A percentile compares a stretch with the other conserved stretches of the same genome.
These are phyloP conservation scores for Fusarium sp. DNA, from an alignment of 2,329 filamentous ascomycete genomes.

Conservation along the genomic window DNA sequence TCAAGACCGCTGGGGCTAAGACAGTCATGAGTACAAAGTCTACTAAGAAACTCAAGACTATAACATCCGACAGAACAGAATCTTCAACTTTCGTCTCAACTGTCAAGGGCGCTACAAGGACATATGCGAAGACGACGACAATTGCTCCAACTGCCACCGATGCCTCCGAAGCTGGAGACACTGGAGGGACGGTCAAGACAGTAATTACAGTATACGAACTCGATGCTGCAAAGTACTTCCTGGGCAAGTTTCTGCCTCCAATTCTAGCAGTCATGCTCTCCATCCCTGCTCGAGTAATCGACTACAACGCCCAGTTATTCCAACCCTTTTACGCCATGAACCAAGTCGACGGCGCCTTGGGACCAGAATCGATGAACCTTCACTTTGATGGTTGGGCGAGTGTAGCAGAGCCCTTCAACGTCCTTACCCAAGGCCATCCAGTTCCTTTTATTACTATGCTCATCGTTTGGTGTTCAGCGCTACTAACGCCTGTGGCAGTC, in stretches of 20 bases:
- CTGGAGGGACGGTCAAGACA: conserved; percentile 22
- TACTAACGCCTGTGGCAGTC: conserved; percentile 44
- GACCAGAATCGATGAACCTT: conserved; percentile 60
- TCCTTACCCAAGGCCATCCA: conserved; percentile 51
- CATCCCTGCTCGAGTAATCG: conserved; percentile 61
- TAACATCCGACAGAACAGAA: conserved; percentile 36
- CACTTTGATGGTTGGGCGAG: conserved; percentile 58
- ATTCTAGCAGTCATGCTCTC: conserved; percentile 58
- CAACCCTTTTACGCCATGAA: conserved; percentile 63
- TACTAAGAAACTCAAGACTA: conserved; percentile 30
- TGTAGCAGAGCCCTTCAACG: conserved; percentile 54
- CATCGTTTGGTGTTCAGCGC: conserved; percentile 43
- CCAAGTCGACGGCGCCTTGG: conserved; percentile 55
- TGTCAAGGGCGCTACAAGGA: conserved; percentile 39
- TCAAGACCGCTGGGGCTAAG: conserved; percentile 28
- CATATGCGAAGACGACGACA: conserved; percentile 34
- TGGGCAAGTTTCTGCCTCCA: conserved; percentile 61
- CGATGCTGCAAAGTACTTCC: conserved; percentile 53
- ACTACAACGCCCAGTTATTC: conserved; percentile 60
- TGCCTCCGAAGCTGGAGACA: conserved; percentile 10
- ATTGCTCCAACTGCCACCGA: conserved; percentile 32
- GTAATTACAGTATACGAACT: conserved; percentile 39
- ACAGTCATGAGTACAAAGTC: conserved; percentile 37
- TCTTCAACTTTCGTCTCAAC: conserved; percentile 44
- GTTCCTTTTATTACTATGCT: conserved; percentile 48